Conservation (phyloP, 2,329 filamentous ascomycete genomes). For the Fusarium mundagurra region DNA sequence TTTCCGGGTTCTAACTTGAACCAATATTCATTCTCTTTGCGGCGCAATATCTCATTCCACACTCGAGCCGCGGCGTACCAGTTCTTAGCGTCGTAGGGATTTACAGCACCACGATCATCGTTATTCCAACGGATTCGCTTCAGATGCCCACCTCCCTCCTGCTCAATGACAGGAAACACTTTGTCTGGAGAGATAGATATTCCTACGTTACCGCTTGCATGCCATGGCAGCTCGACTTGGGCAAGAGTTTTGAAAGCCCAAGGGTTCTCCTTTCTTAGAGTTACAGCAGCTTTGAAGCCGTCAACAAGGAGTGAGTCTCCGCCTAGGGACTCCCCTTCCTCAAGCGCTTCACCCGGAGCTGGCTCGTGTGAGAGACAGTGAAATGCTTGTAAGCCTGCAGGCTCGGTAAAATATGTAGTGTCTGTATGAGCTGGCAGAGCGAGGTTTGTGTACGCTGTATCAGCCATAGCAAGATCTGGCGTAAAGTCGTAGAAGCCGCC, state of each 20-base stretch:
- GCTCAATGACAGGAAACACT: constrained; percentile 76
- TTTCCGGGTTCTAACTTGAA: constrained; percentile 82
- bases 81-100: constrained; percentile 47
- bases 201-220: constrained; percentile 90
- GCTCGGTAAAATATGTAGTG: constrained; percentile 95
- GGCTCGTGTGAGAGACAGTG: constrained; percentile 82
- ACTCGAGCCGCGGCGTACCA: constrained; percentile 87
- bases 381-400: constrained; percentile 90
- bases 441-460: constrained; percentile 91
- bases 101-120: constrained; percentile 79
- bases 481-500: constrained; percentile 85
- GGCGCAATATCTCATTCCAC: constrained; percentile 76
- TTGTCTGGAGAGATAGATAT: constrained; percentile 80
- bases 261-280: constrained; percentile 64
- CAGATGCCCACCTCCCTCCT: constrained; percentile 55
- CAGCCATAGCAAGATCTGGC: constrained; percentile 85
- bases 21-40: constrained; percentile 76
- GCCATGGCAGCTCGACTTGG: constrained; percentile 71
- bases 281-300: constrained; percentile 77
- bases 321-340: constrained; percentile 59
- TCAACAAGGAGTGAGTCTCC: constrained; percentile 87
- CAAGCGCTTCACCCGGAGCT: constrained; percentile 41
- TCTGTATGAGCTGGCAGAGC: constrained; percentile 89
- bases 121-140: constrained; percentile 90
- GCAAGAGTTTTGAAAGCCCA: constrained; percentile 67